Base-by-base conservation (phyloP, 768 basidiomycete species). In the Collybia sp. region DNA sequence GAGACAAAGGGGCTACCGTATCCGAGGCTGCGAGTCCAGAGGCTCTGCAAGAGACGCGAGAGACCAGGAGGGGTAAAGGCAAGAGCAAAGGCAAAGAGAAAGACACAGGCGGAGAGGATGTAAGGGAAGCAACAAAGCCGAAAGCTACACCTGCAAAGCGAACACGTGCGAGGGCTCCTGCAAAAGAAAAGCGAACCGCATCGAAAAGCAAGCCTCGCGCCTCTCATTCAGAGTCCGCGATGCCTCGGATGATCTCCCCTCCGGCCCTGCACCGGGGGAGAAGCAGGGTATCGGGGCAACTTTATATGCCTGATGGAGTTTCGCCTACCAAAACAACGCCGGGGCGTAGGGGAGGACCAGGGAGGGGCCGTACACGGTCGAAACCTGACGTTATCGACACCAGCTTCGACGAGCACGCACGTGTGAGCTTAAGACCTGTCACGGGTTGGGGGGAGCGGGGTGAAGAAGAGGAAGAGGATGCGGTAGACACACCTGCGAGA, bases 181-280 rank as follows among this genome's bases (percentile, higher is more conserved):
- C 33, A 17, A 44, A 45, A 44, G 42, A 42, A 36, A 40, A 40
- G 31, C 12, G 30, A 39, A 30, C n/a, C n/a, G n/a, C 52, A 20
- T 12, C 17, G 15, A 42, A 43, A 12, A 20, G 47, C 18, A 40
- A 38, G 12, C 37, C 30, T 12, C 39, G 43, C 17, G 43, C 47
- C 1, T 39, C 44, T 17, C 42, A 45, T 19, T 36, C 47, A 13
- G 47, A 40, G 1, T 39, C 44, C n/a, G 46, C 48, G 33, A 44
- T 38, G 2, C 53, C 58, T 12, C 48, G 62, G 40, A 51, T 66
- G 45, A 61, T 65, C 30, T 60, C 62, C 19, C 47, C 62, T 11
- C 53, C 60, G 41, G 51, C 44, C 1, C 47, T 53, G 6, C 43
- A 32, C 36, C 37, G 20, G 20, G 20, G 31, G 30, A 15, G 46